A percentile compares a stretch with the other conserved stretches of the same genome.
These are phyloP conservation scores for Boehmeria nivea DNA, from an alignment of 306 rosid genomes.

Conservation along the genomic window DNA sequence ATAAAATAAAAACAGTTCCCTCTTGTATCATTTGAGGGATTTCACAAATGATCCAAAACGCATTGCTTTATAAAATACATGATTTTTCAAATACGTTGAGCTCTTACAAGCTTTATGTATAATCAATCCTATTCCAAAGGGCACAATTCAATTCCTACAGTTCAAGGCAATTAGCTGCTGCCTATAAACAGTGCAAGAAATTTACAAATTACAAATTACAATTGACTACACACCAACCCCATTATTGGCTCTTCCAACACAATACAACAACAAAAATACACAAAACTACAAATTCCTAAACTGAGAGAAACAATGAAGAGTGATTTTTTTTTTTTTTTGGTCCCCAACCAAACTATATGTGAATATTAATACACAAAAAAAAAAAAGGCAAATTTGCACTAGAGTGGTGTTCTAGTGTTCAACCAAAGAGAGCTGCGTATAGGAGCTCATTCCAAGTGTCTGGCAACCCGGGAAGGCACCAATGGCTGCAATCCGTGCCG, in stretches of 20 bases:
- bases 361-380: too few relatives aligned
- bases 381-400: too few relatives aligned
- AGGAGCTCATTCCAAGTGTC: constrained; percentile 93
- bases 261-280: constrained; percentile 29
- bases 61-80: neutral
- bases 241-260: constrained; percentile 39
- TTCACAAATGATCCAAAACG: too few relatives aligned
- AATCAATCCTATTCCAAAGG: neutral
- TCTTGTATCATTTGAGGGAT: too few relatives aligned
- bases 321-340: too few relatives aligned
- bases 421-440: constrained; percentile 51
- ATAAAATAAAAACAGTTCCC: too few relatives aligned
- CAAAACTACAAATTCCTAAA: constrained; percentile 1
- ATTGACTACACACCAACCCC: constrained; percentile 28
- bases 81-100: neutral
- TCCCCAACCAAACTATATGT: too few relatives aligned
- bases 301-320: neutral
- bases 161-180: constrained; percentile 27
- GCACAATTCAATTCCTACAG: constrained; percentile 20
- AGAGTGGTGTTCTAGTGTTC: constrained; percentile 1
- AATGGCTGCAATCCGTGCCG: constrained; percentile 78
- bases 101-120: neutral
- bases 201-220: constrained; percentile 29
- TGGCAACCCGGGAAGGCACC: constrained; percentile 96
- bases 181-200: constrained; percentile 10